Evolutionary conservation across 306 rosid genomes (phyloP), one percentile per base, ranked within the genome.

Genomic region (Mimosa bimucronata): DNA sequence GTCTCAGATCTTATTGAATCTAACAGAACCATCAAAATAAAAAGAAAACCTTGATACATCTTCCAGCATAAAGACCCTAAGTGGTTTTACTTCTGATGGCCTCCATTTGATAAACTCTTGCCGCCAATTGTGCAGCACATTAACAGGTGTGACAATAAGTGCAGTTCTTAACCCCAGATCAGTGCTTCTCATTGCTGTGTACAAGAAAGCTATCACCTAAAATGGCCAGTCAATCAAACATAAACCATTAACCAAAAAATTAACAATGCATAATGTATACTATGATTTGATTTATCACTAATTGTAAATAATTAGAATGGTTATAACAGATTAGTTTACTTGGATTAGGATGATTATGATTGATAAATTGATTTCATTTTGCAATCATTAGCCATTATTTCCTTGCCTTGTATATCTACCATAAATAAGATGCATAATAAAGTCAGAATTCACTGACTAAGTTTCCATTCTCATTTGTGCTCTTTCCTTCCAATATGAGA

Each of bases 111-210:
- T 74, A 85, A 95, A 95, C 87, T 95, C 98, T 69, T 88, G 90
- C 87, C 94, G 92, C 99, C 99, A 95, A 86, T 95, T 95, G 82
- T 95, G 98, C 69, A 95, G 89, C 57, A 95, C 99, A 71, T 95
- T 95, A 52, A 95, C 99, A 73, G 99, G 99, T 52, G 93, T 90
- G 82, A 95, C 99, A 75, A 95, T 90, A 66, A 95, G 97, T 38
- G 84, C 97, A 34, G 99, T 93, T 82, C 92, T 87, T 81, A 95
- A 85, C 50, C 99, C 99, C 92, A 95, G 81, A 81, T 95, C 98
- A 37, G 86, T 77, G 87, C 83, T 82, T 81, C 97, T 90, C 98
- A 95, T 92, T 37, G 99, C 98, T 79, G 98, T 82, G 87, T 95
- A 95, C 86, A 95, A 84, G 86, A 95, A 90, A 81, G 99, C 92